These are phyloP conservation scores for Ceratobasidium sp. DNA, from an alignment of 1,284 basidiomycete genomes.

Conservation along the genomic window DNA sequence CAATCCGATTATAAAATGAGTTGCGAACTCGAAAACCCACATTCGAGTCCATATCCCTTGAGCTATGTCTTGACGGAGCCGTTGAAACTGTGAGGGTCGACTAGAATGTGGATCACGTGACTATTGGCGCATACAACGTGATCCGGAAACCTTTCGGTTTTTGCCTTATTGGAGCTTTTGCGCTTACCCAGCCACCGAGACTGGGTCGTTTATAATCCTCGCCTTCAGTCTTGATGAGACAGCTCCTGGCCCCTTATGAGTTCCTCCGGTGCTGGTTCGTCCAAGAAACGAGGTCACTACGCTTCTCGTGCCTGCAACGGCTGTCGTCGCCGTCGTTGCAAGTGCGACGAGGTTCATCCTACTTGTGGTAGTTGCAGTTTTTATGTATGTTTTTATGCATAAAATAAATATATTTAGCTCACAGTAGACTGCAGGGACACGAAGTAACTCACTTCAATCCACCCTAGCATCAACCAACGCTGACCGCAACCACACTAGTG, in stretches of 20 bases:
- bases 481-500: slow-evolving; percentile 25
- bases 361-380: slow-evolving; percentile 31
- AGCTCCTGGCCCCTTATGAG: slow-evolving; percentile 4
- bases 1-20: too few species aligned
- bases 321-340: slow-evolving; percentile 33
- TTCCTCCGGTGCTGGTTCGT: slow-evolving; percentile 12
- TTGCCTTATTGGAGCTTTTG: slow-evolving; percentile 2
- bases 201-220: slow-evolving; percentile 10
- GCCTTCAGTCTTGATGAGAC: not conserved
- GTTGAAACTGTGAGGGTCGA: too few species aligned
- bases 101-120: not conserved
- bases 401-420: not conserved
- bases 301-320: slow-evolving; percentile 34
- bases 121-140: slow-evolving; percentile 13
- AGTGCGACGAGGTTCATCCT: slow-evolving; percentile 39
- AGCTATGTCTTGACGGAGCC: too few species aligned
- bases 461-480: not conserved
- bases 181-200: not conserved
- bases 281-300: slow-evolving; percentile 34
- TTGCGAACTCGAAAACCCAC: too few species aligned
- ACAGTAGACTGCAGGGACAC: slow-evolving; percentile 26
- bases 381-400: slow-evolving; percentile 17
- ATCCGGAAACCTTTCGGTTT: slow-evolving; percentile 26
- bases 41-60: too few species aligned
- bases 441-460: not conserved